Percentiles rank a stretch among this genome's conserved stretches.
These are phyloP conservation scores for Jaltomata sinuosa DNA, from an alignment of 257 asterid genomes.

Conservation along the genomic window DNA sequence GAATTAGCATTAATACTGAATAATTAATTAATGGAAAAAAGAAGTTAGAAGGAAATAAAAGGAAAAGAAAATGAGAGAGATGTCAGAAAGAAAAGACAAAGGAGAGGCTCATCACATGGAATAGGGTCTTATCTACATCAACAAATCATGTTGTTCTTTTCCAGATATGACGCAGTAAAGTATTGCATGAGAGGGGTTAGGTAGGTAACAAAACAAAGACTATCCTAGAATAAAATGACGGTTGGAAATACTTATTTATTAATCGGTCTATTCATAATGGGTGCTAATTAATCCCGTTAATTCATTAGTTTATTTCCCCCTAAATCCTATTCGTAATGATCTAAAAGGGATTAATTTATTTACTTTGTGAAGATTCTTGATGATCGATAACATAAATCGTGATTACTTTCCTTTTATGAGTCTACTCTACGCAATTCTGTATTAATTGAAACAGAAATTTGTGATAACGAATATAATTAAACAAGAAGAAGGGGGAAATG, in stretches of 20 bases:
- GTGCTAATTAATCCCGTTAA: background rate
- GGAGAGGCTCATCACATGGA: background rate
- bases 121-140: background rate
- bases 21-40: background rate
- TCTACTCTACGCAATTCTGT: too few species aligned
- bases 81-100: background rate
- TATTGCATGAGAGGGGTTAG: background rate
- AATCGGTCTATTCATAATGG: background rate
- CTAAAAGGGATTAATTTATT: too few species aligned
- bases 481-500: background rate
- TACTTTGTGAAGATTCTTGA: too few species aligned
- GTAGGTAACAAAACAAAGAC: background rate
- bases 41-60: background rate
- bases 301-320: background rate
- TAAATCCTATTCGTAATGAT: background rate
- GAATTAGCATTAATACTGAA: background rate
- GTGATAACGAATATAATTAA: background rate
- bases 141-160: background rate
- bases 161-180: background rate
- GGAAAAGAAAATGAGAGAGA: background rate
- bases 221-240: background rate
- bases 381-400: background rate
- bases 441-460: background rate
- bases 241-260: background rate
- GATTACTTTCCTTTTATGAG: background rate